Percentiles rank a stretch among this genome's conserved stretches.
phyloP scores from a whole-genome alignment of 2,329 filamentous ascomycete genomes.

The Stagonosporopsis tanaceti region DNA sequence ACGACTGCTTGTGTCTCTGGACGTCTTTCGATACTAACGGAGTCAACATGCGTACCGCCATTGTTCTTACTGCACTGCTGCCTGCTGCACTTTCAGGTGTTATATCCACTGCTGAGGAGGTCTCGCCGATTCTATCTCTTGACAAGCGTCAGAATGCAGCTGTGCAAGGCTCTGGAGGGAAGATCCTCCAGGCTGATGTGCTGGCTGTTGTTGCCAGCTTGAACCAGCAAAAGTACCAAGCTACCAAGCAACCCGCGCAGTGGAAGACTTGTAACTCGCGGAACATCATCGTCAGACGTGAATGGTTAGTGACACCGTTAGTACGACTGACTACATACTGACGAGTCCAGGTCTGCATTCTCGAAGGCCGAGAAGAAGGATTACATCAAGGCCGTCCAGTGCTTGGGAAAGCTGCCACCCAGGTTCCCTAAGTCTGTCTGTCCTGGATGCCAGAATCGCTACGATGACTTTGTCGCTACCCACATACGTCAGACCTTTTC shows the following conservation, averaged over 20 bases:
- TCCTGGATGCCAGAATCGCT: conserved; percentile 40
- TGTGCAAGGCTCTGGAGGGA: conserved; percentile 20
- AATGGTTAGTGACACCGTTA: conserved; percentile 52
- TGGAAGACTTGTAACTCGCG: conserved; percentile 47
- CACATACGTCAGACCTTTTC: conserved; percentile 43
- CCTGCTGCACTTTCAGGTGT: conserved; percentile 27
- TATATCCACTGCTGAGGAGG: conserved; percentile 22
- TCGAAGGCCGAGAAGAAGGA: conserved; percentile 36
- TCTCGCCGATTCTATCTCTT: conserved; percentile 17
- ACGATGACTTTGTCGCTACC: conserved; percentile 43
- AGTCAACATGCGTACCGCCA: conserved; percentile 28
- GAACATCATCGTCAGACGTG: conserved; percentile 52
- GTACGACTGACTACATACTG: neutral
- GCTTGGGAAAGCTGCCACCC: conserved; percentile 34
- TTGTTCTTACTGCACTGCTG: conserved; percentile 26
- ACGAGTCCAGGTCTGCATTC: conserved; percentile 33
- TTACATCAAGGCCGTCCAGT: conserved; percentile 44
- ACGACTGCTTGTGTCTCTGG: neutral
- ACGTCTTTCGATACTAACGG: too few species aligned
- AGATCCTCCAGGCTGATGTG: conserved; percentile 32
- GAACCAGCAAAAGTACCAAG: conserved; percentile 40
- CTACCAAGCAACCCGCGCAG: conserved; percentile 27
- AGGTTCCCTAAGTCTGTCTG: conserved; percentile 36
- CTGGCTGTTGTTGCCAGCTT: conserved; percentile 34
- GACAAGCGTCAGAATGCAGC: conserved; percentile 29